phyloP scores from a whole-genome alignment of 345 rosid species.

The Syzygium aromaticum region DNA sequence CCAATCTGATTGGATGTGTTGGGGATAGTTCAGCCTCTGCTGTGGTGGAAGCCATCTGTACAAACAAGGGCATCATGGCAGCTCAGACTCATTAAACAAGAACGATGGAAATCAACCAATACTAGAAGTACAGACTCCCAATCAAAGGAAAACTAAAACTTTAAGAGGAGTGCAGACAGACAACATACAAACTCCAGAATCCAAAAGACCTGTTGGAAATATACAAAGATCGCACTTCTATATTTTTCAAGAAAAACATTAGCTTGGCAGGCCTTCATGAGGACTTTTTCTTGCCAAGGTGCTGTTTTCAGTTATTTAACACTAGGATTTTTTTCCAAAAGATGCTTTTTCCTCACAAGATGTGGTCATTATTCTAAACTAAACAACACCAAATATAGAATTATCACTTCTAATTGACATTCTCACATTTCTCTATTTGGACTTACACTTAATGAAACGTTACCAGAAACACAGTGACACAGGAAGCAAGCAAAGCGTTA shows the following conservation, averaged over 20 bases:
- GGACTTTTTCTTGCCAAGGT: not conserved
- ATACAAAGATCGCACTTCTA: not conserved
- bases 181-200: not conserved
- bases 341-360: not conserved
- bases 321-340: not conserved
- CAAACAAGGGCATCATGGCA: not conserved
- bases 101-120: not conserved
- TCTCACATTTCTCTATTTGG: not conserved
- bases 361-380: not conserved
- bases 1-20: constrained; percentile 31
- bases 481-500: not conserved
- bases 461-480: not conserved
- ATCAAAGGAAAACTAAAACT: not conserved
- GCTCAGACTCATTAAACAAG: not conserved
- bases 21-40: constrained; percentile 29
- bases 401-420: not conserved
- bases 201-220: not conserved
- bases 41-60: constrained; percentile 15
- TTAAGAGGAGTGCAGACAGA: not conserved
- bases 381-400: not conserved
- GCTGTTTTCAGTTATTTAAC: not conserved
- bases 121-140: not conserved
- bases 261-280: not conserved
- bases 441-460: not conserved
- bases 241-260: not conserved